Conservation (phyloP, 129 eudicot species). For the Apium graveolens region DNA sequence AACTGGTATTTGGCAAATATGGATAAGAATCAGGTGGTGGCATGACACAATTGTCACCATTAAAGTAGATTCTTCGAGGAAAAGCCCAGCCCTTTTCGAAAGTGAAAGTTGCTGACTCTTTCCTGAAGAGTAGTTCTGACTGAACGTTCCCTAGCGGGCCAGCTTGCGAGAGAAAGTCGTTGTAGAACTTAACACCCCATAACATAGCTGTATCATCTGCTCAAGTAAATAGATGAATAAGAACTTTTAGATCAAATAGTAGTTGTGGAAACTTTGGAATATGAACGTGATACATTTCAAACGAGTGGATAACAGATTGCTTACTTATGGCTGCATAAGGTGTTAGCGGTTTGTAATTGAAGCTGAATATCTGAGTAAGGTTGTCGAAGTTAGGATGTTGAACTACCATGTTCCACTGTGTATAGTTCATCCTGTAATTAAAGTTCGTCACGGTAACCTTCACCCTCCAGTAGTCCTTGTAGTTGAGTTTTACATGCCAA, state of each 20-base stretch:
- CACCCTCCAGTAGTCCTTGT: constrained; percentile 96
- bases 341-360: constrained; percentile 61
- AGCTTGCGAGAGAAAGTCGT: constrained; percentile 75
- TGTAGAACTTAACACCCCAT: constrained; percentile 78
- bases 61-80: constrained; percentile 74
- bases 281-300: neutral
- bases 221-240: neutral
- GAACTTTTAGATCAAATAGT: neutral
- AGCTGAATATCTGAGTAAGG: constrained; percentile 80
- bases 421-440: constrained; percentile 87
- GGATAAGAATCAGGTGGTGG: constrained; percentile 94
- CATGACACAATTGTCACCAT: constrained; percentile 90
- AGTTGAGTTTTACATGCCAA: constrained; percentile 92
- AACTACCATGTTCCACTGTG: constrained; percentile 82
- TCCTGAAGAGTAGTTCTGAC: constrained; percentile 72
- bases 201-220: constrained; percentile 97
- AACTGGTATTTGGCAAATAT: constrained; percentile 16
- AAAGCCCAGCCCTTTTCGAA: constrained; percentile 94
- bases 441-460: constrained; percentile 89
- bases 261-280: neutral
- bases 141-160: constrained; percentile 75
- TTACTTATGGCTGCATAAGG: constrained; percentile 64
- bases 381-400: constrained; percentile 96
- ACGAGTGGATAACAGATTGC: constrained; percentile 12
- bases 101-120: constrained; percentile 59